Conservation (phyloP, 1,284 basidiomycete species). For the Cryptococcus jaspeensis region DNA sequence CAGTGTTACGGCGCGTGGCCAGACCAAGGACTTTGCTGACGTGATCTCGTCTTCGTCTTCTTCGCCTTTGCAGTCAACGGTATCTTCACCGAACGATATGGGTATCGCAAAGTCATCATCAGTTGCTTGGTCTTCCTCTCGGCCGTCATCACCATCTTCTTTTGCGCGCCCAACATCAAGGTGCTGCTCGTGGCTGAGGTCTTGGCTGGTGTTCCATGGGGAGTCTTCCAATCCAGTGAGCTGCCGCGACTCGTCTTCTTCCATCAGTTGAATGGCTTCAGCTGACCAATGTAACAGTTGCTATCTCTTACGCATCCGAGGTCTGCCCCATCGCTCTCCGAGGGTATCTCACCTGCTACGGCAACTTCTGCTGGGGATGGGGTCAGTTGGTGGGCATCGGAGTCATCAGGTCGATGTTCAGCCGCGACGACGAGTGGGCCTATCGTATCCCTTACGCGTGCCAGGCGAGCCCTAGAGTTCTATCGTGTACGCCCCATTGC, state of each 20-base stretch:
- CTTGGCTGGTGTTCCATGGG: slow-evolving; percentile 41
- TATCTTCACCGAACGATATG: slow-evolving; percentile 48
- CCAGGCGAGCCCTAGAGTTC: slow-evolving; percentile 29
- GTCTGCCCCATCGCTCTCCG: slow-evolving; percentile 47
- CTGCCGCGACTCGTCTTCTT: background rate
- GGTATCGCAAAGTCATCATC: slow-evolving; percentile 45
- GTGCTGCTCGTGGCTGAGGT: slow-evolving; percentile 39
- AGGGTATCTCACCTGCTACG: slow-evolving; percentile 46
- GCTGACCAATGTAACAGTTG: slow-evolving; percentile 5
- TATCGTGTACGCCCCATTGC: background rate
- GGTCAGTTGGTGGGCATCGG: slow-evolving; percentile 47
- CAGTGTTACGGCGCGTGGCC: background rate
- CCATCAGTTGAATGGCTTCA: too few species aligned
- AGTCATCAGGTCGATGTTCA: slow-evolving; percentile 43
- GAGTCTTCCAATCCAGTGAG: slow-evolving; percentile 34
- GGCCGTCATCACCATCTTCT: slow-evolving; percentile 43
- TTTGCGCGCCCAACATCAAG: slow-evolving; percentile 38
- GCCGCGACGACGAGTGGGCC: slow-evolving; percentile 36
- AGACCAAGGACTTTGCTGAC: background rate
- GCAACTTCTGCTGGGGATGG: slow-evolving; percentile 49
- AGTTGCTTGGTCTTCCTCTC: slow-evolving; percentile 33
- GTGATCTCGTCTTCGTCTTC: background rate
- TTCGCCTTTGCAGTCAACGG: slow-evolving; percentile 50
- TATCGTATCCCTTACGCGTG: slow-evolving; percentile 41
- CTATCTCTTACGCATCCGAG: slow-evolving; percentile 43